A percentile compares a stretch with the other conserved stretches of the same genome.
Conservation (phyloP, 192 early-diverging fungal genomes). For the Coemansia sp. region DNA sequence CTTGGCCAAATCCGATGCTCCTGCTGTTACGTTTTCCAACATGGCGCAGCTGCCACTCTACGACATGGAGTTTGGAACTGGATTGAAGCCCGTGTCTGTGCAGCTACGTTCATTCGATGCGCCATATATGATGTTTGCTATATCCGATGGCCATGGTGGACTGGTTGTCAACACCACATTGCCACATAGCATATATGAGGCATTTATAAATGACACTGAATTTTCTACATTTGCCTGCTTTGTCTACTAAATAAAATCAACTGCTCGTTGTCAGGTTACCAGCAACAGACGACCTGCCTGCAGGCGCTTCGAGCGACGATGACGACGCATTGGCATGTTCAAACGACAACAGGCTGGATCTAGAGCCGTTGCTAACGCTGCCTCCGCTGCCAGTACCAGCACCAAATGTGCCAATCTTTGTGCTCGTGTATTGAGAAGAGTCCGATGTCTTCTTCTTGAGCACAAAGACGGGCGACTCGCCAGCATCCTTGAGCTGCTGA, state of each 20-base stretch:
- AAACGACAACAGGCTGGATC: constrained; percentile 43
- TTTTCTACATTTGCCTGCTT: constrained; percentile 4
- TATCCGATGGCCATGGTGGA: constrained; percentile 17
- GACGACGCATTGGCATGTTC: constrained; percentile 48
- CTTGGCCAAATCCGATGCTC: constrained; percentile 20
- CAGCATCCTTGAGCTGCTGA: constrained; percentile 72
- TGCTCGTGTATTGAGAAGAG: constrained; percentile 2
- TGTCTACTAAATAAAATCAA: constrained; percentile 4
- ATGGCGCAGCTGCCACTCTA: constrained; percentile 12
- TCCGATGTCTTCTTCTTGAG: constrained; percentile 59
- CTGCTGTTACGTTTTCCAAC: constrained; percentile 28
- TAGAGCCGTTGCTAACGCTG: constrained; percentile 33
- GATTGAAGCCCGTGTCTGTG: neutral
- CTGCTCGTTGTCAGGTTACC: constrained; percentile 15
- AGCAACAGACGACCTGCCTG: constrained; percentile 17
- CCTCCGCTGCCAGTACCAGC: constrained; percentile 9
- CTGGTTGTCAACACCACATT: constrained; percentile 21
- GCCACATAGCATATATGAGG: constrained; percentile 1
- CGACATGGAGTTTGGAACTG: constrained; percentile 10
- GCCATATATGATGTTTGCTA: constrained; percentile 28
- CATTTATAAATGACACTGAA: constrained; percentile 6
- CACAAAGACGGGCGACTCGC: constrained; percentile 72
- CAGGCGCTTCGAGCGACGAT: constrained; percentile 42
- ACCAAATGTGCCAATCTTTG: constrained; percentile 4
- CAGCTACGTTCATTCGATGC: constrained; percentile 30